Evolutionary conservation across 768 basidiomycete species (phyloP), one percentile per base, ranked within the genome.

Genomic region (Auricularia cornea): DNA sequence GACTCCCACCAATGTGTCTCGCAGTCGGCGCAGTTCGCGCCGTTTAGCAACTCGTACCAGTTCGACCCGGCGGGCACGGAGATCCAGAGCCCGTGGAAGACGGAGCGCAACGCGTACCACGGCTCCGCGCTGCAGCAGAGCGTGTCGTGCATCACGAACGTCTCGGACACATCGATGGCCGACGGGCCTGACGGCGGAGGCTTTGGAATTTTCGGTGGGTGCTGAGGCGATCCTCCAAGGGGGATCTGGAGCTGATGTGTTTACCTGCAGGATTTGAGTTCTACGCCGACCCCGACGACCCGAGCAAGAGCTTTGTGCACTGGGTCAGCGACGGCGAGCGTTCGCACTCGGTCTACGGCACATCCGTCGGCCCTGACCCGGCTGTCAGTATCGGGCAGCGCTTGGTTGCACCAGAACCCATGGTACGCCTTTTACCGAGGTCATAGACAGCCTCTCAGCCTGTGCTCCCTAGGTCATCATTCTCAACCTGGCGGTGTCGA

Each of bases 381-480:
- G 70, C 68, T 3, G 76, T 83, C 0, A 65, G 86, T 61, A 79
- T 98, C 59, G 78, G 82, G 38, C 77, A 81, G 68, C 80, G 95
- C 38, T 70, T 94, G 20, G 85, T 85, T 63, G 79, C 93, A 5
- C 92, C 95, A 70, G 96, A 99, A 72, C 96, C 97, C 2, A 89
- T 98, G 94, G 92, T 93, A 67, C 66, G 84, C 76, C 59, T n/a
- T 12, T 5, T n/a, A 66, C 75, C 59, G 31, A 69, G 66, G 40
- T 20, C 32, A 71, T 83, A 16, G n/a, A 20, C 52, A 33, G 33
- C 40, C 67, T 57, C 52, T 63, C 41, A 63, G 68, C 16, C 30
- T 29, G 38, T 41, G 41, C 28, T 32, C 35, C 26, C 59, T 31
- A 62, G 62, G 31, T 31, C 31, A 52, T 59, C 62, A 63, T 57